phyloP scores from a whole-genome alignment of 2,329 filamentous ascomycete genomes.

The Eurotiales sp. region DNA sequence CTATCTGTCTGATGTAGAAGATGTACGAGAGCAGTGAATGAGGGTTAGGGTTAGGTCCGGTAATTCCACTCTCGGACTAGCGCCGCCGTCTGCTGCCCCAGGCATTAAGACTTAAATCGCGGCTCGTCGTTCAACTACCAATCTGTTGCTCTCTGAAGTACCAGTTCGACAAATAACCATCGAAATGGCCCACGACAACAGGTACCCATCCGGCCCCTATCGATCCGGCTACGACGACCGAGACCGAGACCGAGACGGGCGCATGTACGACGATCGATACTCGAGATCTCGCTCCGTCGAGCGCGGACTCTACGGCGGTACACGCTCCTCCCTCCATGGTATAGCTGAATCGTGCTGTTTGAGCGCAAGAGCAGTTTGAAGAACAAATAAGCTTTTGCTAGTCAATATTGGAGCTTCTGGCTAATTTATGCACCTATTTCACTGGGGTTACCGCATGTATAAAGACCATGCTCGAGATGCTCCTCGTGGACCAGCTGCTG shows the following conservation, averaged over 20 bases:
- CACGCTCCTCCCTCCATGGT: slow-evolving; percentile 45
- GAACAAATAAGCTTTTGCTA: slow-evolving; percentile 4
- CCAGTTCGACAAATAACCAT: background rate
- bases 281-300: slow-evolving; percentile 38
- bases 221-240: slow-evolving; percentile 30
- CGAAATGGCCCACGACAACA: slow-evolving; percentile 18
- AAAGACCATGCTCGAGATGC: slow-evolving; percentile 36
- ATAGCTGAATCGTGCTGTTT: slow-evolving; percentile 25
- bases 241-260: slow-evolving; percentile 39
- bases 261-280: slow-evolving; percentile 46
- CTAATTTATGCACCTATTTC: slow-evolving; percentile 36
- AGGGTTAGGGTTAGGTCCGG: no score
- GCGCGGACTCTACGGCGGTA: slow-evolving; percentile 38
- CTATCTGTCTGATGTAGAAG: no score
- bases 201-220: slow-evolving; percentile 22
- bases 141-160: background rate
- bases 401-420: slow-evolving; percentile 25
- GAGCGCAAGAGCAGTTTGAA: slow-evolving; percentile 18
- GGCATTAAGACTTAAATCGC: background rate
- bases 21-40: no score
- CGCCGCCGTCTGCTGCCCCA: background rate
- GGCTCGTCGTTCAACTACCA: background rate
- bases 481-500: slow-evolving; percentile 33
- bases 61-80: background rate
- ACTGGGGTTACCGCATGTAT: slow-evolving; percentile 17